Conservation (phyloP, 1,284 basidiomycete species). For the Rhodotorula sp. region DNA sequence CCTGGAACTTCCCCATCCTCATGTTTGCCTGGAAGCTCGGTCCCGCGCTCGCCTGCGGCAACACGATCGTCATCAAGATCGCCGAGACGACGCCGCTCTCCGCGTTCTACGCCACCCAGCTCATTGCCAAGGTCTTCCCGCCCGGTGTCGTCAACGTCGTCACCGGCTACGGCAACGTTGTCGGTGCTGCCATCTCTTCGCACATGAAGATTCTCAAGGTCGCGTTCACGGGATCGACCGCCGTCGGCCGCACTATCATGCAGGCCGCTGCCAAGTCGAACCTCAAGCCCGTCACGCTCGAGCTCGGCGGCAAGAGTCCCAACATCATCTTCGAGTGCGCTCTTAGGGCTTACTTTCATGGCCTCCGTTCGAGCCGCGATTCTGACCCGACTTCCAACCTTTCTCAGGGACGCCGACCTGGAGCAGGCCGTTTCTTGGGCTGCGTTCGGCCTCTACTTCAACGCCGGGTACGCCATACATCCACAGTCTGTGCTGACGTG, state of each 20-base stretch:
- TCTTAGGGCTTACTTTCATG: background rate
- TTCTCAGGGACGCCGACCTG: slow-evolving; percentile 56
- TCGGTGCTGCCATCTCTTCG: slow-evolving; percentile 71
- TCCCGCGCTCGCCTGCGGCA: slow-evolving; percentile 80
- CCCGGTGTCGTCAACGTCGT: slow-evolving; percentile 84
- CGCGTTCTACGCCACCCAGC: slow-evolving; percentile 51
- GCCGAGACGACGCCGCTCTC: slow-evolving; percentile 87
- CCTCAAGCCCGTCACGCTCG: slow-evolving; percentile 87
- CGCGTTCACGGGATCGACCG: slow-evolving; percentile 64
- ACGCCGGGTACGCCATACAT: slow-evolving; percentile 4
- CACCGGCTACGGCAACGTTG: slow-evolving; percentile 63
- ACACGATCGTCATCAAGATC: slow-evolving; percentile 64
- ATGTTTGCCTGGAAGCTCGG: slow-evolving; percentile 85
- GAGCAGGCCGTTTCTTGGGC: slow-evolving; percentile 80
- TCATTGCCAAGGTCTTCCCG: slow-evolving; percentile 73
- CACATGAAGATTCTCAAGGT: slow-evolving; percentile 58
- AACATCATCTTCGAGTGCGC: slow-evolving; percentile 27
- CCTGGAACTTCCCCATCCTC: slow-evolving; percentile 58
- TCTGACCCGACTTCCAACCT: background rate
- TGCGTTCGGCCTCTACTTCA: slow-evolving; percentile 44
- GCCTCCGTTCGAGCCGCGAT: too few species aligned
- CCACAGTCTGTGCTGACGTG: too few species aligned
- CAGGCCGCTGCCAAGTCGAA: slow-evolving; percentile 78
- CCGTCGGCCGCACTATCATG: slow-evolving; percentile 81
- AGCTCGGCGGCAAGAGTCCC: slow-evolving; percentile 82